Conservation (phyloP, 257 asterid genomes). For the Galeopsis tetrahit region DNA sequence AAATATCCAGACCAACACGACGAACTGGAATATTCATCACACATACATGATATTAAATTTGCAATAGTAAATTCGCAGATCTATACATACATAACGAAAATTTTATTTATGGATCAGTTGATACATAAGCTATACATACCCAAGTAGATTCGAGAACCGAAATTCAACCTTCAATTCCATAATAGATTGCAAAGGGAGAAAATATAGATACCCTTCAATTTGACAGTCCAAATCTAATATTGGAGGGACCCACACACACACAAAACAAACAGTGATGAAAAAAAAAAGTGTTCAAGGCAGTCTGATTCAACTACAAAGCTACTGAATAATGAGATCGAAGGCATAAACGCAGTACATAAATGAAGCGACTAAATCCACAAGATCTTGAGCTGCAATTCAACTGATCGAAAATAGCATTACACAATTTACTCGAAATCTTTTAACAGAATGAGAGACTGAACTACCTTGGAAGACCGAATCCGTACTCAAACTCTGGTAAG, state of each 20-base stretch:
- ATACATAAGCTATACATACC: conserved; percentile 19
- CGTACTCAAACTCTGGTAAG: conserved; percentile 30
- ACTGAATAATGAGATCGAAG: conserved; percentile 10
- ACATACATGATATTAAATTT: neutral
- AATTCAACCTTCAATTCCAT: conserved; percentile 20
- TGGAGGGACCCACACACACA: neutral
- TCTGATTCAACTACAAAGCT: conserved; percentile 25
- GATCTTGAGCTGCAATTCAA: conserved; percentile 38
- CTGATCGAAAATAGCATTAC: conserved; percentile 29
- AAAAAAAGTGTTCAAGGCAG: neutral
- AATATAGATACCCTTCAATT: conserved; percentile 19
- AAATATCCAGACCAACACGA: conserved; percentile 5
- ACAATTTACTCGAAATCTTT: conserved; percentile 22
- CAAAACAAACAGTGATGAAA: neutral
- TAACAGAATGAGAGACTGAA: conserved; percentile 13
- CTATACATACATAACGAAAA: conserved; percentile 8
- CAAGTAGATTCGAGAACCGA: conserved; percentile 30
- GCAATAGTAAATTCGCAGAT: conserved; percentile 33
- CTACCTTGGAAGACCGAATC: conserved; percentile 32
- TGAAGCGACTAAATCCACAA: conserved; percentile 27
- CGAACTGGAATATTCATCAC: conserved; percentile 11
- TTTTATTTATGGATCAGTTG: conserved; percentile 1
- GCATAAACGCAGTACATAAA: conserved; percentile 20
- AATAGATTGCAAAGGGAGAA: neutral
- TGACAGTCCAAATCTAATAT: conserved; percentile 28